Conservation (phyloP, 2,329 filamentous ascomycete species). For the Metarhizium sp. region DNA sequence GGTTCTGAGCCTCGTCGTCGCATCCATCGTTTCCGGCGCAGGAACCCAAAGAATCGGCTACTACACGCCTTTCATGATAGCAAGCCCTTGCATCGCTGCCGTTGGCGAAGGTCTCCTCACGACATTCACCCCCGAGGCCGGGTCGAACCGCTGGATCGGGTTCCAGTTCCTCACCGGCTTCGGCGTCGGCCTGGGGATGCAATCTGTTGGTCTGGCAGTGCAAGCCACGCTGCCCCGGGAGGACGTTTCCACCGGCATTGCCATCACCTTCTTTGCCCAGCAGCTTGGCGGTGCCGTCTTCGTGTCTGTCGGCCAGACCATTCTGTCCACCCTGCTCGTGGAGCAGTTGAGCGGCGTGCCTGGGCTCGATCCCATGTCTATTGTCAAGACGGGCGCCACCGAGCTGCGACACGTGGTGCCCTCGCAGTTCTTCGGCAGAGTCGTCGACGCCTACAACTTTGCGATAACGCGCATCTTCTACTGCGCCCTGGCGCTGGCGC, state of each 20-base stretch:
- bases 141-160: constrained; percentile 45
- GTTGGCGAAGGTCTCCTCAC: constrained; percentile 48
- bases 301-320: constrained; percentile 45
- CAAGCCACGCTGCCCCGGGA: constrained; percentile 42
- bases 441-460: constrained; percentile 56
- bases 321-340: constrained; percentile 38
- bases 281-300: constrained; percentile 51
- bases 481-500: constrained; percentile 46
- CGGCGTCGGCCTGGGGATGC: constrained; percentile 50
- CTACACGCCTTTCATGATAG: constrained; percentile 48
- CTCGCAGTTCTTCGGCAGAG: constrained; percentile 35
- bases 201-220: constrained; percentile 45
- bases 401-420: constrained; percentile 46
- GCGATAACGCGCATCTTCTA: constrained; percentile 56
- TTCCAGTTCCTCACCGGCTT: constrained; percentile 49
- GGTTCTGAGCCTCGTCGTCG: constrained; percentile 44
- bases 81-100: constrained; percentile 38
- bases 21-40: constrained; percentile 37
- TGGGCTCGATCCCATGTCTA: constrained; percentile 29
- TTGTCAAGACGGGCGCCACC: constrained; percentile 46
- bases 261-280: constrained; percentile 46
- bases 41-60: constrained; percentile 47
- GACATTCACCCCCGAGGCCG: constrained; percentile 39
- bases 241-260: constrained; percentile 45
- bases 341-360: constrained; percentile 28